These are phyloP conservation scores for Boletales sp. DNA, from an alignment of 768 basidiomycete species.

Conservation along the genomic window DNA sequence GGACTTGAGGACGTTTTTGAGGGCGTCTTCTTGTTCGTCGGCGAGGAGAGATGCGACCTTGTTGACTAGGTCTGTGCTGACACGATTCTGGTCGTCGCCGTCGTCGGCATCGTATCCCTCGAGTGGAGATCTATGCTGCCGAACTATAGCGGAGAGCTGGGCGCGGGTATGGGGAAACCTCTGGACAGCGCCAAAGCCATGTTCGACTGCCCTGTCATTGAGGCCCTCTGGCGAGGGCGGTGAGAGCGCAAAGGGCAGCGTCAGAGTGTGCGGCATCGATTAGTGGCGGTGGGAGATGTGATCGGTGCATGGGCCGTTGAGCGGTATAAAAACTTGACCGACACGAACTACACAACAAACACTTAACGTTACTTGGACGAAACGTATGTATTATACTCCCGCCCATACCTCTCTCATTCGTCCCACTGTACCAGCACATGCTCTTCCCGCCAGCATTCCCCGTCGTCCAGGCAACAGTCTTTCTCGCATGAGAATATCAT, in stretches of 20 bases:
- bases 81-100: conserved; percentile 46
- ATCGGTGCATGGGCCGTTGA: conserved; percentile 23
- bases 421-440: conserved; percentile 76
- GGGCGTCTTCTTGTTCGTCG: conserved; percentile 83
- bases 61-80: conserved; percentile 62
- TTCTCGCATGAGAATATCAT: conserved; percentile 83
- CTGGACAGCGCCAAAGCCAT: conserved; percentile 16
- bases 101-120: conserved; percentile 62
- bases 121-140: conserved; percentile 58
- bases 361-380: conserved; percentile 19
- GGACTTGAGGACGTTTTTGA: conserved; percentile 71
- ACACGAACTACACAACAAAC: conserved; percentile 14
- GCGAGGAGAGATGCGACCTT: conserved; percentile 69
- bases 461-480: conserved; percentile 62
- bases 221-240: conserved; percentile 4
- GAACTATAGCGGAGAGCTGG: conserved; percentile 69
- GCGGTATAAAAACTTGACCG: conserved; percentile 18
- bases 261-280: conserved; percentile 25
- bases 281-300: conserved; percentile 16
- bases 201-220: conserved; percentile 21
- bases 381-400: too few species aligned
- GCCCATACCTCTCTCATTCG: conserved; percentile 32
- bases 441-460: conserved; percentile 68
- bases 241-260: conserved; percentile 16
- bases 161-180: conserved; percentile 83